Base-by-base conservation (phyloP, 768 basidiomycete species). In the Strobilomyces confusus region DNA sequence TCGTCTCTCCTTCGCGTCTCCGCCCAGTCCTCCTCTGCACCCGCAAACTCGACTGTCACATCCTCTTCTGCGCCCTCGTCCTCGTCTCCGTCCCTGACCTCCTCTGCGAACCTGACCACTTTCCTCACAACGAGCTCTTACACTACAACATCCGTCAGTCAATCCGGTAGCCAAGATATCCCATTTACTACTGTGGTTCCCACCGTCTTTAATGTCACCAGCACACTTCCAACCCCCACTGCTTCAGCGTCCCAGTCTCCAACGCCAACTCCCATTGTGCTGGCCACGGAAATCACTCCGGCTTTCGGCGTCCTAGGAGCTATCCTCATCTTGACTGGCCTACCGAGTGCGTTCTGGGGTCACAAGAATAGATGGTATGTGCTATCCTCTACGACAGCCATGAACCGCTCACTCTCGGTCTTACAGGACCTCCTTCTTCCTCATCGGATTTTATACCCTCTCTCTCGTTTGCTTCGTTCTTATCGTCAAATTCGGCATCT, bases 321-420 rank as follows among this genome's bases (percentile, higher is more conserved):
- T 5, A 71, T 97, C 56, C 83, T 98, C 66, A 92, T 97, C 59
- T 64, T 97, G 45, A 92, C 90, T 9, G 95, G 95, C 44, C 75
- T 95, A 7, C 92, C 92, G 9, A 89, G 90, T 48, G 89, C 90
- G 4, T 92, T 92, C 60, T 86, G 90, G 73, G 95, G 95, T 20
- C 92, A 94, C 74, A 95, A 95, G 78, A 95, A 97, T 69, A 76
- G 93, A 79, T 95, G 95, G 93, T 89, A 64, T 38, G 80, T 74
- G 38, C 11, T 43, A 48, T 51, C 40, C 48, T 47, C 20, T 20
- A 19, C 20, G 23, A 44, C 20, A 11, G 15, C 20, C 34, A 14
- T 44, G 20, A 17, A 34, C 52, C 58, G 42, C 52, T 56, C 15
- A 58, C 44, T 54, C 44, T 43, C 43, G 44, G 46, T 51, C 63